Base-by-base conservation (phyloP, 768 basidiomycete species). In the Leccinum obscurum region DNA sequence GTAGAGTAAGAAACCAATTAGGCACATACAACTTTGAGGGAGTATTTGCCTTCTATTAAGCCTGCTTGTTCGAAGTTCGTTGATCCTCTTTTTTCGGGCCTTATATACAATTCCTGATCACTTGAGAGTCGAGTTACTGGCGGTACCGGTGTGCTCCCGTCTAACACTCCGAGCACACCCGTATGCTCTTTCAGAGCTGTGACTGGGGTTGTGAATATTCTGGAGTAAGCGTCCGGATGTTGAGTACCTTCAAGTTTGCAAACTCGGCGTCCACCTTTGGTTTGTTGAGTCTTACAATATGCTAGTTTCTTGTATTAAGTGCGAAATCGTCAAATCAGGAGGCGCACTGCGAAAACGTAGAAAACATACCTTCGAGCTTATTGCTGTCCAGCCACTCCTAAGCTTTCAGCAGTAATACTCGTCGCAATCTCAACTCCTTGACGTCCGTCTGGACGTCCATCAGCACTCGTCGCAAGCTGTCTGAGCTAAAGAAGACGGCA, bases 161-260 rank as follows among this genome's bases (percentile, higher is more conserved):
- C 39, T 7, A 54, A 50, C 32, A 17, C 15, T 55, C 15, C 30
- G n/a, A 41, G 75, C 85, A 44, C 64, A 93, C 93, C 70, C 88
- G 78, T 37, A 92, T 85, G 62, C 81, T 79, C 64, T 87, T 84
- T 34, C 93, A 81, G 34, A 97, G 76, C 57, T 87, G 85, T 2
- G 80, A 83, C 70, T 95, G 95, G 2, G 85, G 88, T 69, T 95
- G 93, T 14, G 87, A 79, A 68, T 94, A 89, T 68, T 98, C 93
- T 0, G 96, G 93, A 15, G 89, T 89, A 17, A 95, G 75, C 20
- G 88, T 86, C 52, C 89, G 81, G 4, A 85, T 78, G 67, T 84
- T 86, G 56, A 92, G 75, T 79, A 89, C 84, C 67, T 85, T 88
- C 30, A 32, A 32, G 30, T 32, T 32, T 10, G 86, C 83, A 70